phyloP scores from a whole-genome alignment of 2,329 filamentous ascomycete species.

The Cladosporium velox region DNA sequence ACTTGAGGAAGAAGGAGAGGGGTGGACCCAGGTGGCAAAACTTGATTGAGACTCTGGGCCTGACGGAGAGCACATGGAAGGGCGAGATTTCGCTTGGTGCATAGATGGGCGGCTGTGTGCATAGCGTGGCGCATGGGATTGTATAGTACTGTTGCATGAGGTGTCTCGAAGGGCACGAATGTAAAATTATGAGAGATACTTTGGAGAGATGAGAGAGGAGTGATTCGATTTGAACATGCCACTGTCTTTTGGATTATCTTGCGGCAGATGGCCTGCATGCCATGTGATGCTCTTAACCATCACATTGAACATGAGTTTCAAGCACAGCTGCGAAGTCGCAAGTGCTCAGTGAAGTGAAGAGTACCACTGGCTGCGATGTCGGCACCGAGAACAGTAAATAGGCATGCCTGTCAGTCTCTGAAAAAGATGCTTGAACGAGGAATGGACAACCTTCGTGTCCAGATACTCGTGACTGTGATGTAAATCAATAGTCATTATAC shows the following conservation, averaged over 20 bases:
- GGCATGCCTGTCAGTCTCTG: not conserved
- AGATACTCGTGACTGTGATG: not conserved
- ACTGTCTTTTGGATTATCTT: no score
- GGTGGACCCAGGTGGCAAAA: conserved; percentile 89
- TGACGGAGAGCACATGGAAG: conserved; percentile 87
- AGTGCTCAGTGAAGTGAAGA: not conserved
- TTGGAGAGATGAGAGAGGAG: not conserved
- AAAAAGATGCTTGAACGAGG: not conserved
- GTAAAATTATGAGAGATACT: conserved; percentile 9
- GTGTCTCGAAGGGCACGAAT: conserved; percentile 9
- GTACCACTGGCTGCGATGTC: not conserved
- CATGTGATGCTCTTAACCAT: not conserved
- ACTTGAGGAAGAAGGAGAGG: conserved; percentile 85
- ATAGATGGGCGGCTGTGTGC: not conserved
- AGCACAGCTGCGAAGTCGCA: not conserved
- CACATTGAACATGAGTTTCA: not conserved
- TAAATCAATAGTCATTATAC: not conserved
- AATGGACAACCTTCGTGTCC: not conserved
- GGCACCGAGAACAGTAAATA: not conserved
- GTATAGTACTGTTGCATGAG: conserved; percentile 16
- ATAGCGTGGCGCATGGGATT: conserved; percentile 15
- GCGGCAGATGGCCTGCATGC: not conserved
- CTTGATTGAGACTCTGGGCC: conserved; percentile 77
- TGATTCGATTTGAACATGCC: not conserved
- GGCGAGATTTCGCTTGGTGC: conserved; percentile 73